Conservation (phyloP, 2,329 filamentous ascomycete species). For the Colletotrichum theobromicola region DNA sequence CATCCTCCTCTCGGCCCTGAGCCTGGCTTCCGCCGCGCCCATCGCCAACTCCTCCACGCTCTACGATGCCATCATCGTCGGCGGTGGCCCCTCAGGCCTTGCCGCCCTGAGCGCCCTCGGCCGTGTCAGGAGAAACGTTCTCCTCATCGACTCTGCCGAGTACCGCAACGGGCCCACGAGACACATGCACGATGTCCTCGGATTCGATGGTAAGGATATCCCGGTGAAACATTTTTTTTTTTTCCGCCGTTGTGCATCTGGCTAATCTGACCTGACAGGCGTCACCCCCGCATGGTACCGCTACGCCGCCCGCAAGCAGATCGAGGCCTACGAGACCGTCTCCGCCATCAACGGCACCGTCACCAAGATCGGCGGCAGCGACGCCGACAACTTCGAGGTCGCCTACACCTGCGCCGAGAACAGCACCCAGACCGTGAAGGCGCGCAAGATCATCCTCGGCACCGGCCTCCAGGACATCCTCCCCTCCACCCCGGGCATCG, state of each 20-base stretch:
- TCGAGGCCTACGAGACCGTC: constrained; percentile 29
- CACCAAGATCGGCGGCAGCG: constrained; percentile 41
- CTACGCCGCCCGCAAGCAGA: constrained; percentile 55
- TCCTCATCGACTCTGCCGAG: constrained; percentile 62
- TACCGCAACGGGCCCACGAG: constrained; percentile 63
- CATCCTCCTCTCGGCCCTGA: background rate
- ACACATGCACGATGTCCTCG: constrained; percentile 66
- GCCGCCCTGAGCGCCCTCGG: constrained; percentile 61
- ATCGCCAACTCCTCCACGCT: background rate
- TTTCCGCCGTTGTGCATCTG: too few relatives aligned
- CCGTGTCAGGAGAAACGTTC: constrained; percentile 58
- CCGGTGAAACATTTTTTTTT: background rate
- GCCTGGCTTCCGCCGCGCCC: background rate
- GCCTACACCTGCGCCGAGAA: constrained; percentile 25
- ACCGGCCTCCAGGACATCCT: constrained; percentile 62
- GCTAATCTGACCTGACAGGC: constrained; percentile 39
- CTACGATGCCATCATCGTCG: constrained; percentile 63
- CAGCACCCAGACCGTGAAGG: constrained; percentile 38
- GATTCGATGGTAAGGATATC: constrained; percentile 56
- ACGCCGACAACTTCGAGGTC: constrained; percentile 52
- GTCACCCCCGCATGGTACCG: constrained; percentile 61
- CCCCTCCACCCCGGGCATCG: constrained; percentile 58
- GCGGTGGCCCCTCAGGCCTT: constrained; percentile 63
- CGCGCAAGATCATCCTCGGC: constrained; percentile 61
- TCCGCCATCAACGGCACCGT: constrained; percentile 46